Conservation (phyloP, 306 rosid genomes). For the Cyclanthera cordifolia region DNA sequence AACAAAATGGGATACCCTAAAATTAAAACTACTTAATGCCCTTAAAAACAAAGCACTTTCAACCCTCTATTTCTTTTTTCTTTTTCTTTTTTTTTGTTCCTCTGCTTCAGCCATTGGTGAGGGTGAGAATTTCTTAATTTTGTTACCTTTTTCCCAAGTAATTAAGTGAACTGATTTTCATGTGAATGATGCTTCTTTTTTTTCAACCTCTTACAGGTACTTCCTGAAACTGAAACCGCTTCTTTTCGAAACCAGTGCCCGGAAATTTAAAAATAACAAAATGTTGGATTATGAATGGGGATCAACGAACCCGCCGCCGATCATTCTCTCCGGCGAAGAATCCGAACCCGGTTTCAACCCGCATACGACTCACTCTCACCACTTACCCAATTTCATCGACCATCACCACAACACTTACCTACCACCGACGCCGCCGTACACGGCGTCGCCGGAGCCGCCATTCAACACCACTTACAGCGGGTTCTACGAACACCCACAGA, state of each 20-base stretch:
- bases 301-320: constrained; percentile 34
- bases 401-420: constrained; percentile 21
- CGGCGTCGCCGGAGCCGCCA: too few relatives aligned
- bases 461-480: constrained; percentile 23
- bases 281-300: constrained; percentile 96
- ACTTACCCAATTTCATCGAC: constrained; percentile 26
- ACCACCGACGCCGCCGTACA: not conserved
- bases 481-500: constrained; percentile 34
- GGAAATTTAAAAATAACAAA: constrained; percentile 1
- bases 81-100: not conserved
- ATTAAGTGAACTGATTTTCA: not conserved
- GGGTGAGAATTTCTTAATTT: not conserved
- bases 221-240: not conserved
- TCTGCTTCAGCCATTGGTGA: not conserved
- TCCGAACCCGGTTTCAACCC: constrained; percentile 27
- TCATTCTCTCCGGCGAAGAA: constrained; percentile 56
- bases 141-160: not conserved
- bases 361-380: constrained; percentile 32
- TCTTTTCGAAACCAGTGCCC: not conserved
- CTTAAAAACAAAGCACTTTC: too few relatives aligned
- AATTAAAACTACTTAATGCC: not conserved
- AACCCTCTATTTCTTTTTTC: not conserved
- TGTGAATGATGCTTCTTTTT: not conserved
- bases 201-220: not conserved
- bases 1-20: not conserved